Percentiles rank a stretch among this genome's conserved stretches.
Evolutionary conservation across 805 yeast genomes (phyloP).

Genomic region (Teunomyces funiuensis): DNA sequence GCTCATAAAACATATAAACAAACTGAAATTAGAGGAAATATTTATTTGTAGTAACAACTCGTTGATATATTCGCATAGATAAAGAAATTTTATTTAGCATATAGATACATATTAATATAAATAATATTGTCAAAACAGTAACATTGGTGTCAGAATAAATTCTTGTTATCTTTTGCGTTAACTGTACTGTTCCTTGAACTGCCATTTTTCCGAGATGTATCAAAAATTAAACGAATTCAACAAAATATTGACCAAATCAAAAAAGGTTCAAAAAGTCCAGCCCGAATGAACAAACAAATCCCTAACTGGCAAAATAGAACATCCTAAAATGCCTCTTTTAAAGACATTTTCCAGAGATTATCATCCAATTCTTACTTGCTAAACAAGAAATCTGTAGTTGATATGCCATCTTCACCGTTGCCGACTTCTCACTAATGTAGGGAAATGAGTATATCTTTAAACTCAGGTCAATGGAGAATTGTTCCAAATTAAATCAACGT

Average conservation of each 20-base stretch:
- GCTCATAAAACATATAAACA: too few species aligned
- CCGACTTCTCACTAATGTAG: constrained; percentile 18
- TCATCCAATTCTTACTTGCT: constrained; percentile 23
- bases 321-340: constrained; percentile 29
- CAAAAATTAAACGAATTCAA: constrained; percentile 20
- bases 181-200: too few species aligned
- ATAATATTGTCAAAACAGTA: too few species aligned
- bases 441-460: constrained; percentile 16
- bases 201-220: constrained; percentile 18
- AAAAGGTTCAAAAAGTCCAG: constrained; percentile 28
- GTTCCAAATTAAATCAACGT: constrained; percentile 20
- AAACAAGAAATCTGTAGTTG: constrained; percentile 22
- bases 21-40: too few species aligned
- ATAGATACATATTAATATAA: too few species aligned
- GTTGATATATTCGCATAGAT: too few species aligned
- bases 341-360: constrained; percentile 26
- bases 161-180: too few species aligned
- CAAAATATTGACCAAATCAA: constrained; percentile 24
- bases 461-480: constrained; percentile 11
- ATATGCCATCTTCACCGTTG: constrained; percentile 45
- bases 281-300: constrained; percentile 44
- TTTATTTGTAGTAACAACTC: too few species aligned
- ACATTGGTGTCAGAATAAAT: too few species aligned
- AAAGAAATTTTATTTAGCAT: too few species aligned
- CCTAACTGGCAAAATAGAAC: constrained; percentile 19